Evolutionary conservation across 306 rosid genomes (phyloP), one percentile per base, ranked within the genome.

Genomic region (Erythrophleum fordii): DNA sequence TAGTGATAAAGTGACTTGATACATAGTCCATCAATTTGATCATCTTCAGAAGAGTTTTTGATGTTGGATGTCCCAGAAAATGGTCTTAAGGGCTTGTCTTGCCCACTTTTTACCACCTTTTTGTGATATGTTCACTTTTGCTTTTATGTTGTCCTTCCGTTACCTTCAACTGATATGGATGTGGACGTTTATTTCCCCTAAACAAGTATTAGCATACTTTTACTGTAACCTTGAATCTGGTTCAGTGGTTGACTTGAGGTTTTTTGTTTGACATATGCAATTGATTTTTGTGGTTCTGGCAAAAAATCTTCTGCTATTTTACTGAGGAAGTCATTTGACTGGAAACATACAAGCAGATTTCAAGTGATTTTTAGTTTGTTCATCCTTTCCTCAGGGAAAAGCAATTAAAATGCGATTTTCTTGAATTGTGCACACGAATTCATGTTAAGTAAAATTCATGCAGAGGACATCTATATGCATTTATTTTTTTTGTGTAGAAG

Each of bases 11-110:
- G 69, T 66, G 62, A 45, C 45, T 51, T 56, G 35, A 68, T 41
- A 65, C 4, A 6, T 56, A 42, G 51, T 12, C 28, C 48, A 64
- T 41, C 59, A 35, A 13, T 42, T 59, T 9, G 37, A 76, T 23
- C 80, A 44, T 75, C 18, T 58, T 68, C 12, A 9, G n/a, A 75
- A 56, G 35, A 45, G 23, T 44, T 67, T 58, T 75, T 58, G 55
- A 56, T 45, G 45, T 76, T 34, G 17, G 72, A 39, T 76, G 49
- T 81, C 34, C 17, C 56, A 67, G 17, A 18, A 34, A 25, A 44
- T 56, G 3, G 5, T 73, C n/a, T 65, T 31, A 45, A 39, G 66
- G 37, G 53, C 72, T 59, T 81, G 44, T 74, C n/a, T 75, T 73
- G 26, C 22, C 56, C 52, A 25, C 67, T 49, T 46, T 35, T 26